Evolutionary conservation across 176 grass and related monocot genomes (phyloP).

Genomic region (Themeda triandra): DNA sequence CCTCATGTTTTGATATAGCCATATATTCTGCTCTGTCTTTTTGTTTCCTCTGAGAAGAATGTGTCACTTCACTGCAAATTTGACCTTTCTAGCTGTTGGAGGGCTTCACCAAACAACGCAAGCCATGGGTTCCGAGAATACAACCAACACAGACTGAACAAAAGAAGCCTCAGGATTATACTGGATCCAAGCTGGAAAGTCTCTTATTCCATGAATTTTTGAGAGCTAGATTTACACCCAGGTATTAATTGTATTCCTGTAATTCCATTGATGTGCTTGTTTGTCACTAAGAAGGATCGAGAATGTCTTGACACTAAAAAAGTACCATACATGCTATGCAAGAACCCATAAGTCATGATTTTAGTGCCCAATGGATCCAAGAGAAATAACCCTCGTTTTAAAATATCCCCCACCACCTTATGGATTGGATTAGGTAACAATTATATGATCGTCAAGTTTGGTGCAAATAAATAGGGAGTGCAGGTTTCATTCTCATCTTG

Average conservation of each 20-base stretch:
- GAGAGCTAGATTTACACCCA: slow-evolving; percentile 53
- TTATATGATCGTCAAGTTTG: not conserved
- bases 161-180: slow-evolving; percentile 9
- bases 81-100: slow-evolving; percentile 50
- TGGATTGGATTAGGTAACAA: not conserved
- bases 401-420: not conserved
- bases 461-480: not conserved
- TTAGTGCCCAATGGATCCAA: not conserved
- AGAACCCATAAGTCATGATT: not conserved
- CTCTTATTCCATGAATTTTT: slow-evolving; percentile 51
- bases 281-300: not conserved
- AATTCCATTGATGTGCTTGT: not conserved
- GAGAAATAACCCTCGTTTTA: not conserved
- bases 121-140: slow-evolving; percentile 41
- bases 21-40: not conserved
- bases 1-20: too few relatives aligned
- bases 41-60: not conserved
- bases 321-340: not conserved
- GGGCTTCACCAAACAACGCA: slow-evolving; percentile 29
- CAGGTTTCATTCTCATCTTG: not conserved
- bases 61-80: not conserved
- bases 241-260: slow-evolving; percentile 30
- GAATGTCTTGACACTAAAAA: not conserved
- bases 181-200: slow-evolving; percentile 2
- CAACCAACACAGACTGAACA: not conserved